Conservation (phyloP, 1,284 basidiomycete species). For the Irpex rosettiformis region DNA sequence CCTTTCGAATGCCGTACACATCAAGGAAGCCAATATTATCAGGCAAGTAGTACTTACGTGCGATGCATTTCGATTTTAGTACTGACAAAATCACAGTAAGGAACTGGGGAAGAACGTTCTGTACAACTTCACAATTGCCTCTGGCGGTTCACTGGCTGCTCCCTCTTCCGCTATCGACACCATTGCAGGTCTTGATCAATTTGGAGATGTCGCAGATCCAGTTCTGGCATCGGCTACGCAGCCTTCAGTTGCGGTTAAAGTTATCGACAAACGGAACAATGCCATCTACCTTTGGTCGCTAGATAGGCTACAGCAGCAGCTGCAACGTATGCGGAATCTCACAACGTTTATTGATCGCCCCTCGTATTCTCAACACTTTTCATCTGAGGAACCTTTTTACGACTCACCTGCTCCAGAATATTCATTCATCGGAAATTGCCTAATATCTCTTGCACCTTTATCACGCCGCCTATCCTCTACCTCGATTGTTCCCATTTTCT, state of each 20-base stretch:
- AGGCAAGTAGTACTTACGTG: conserved; percentile 48
- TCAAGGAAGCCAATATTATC: conserved; percentile 95
- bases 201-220: conserved; percentile 89
- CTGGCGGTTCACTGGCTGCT: conserved; percentile 77
- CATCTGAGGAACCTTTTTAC: conserved; percentile 90
- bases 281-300: conserved; percentile 92
- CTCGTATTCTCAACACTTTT: conserved; percentile 91
- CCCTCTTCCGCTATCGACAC: conserved; percentile 84
- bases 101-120: conserved; percentile 83
- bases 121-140: conserved; percentile 90
- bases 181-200: conserved; percentile 85
- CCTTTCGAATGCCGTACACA: conserved; percentile 78
- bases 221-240: conserved; percentile 68
- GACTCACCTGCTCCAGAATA: conserved; percentile 81
- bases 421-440: conserved; percentile 88
- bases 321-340: conserved; percentile 92
- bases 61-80: conserved; percentile 4
- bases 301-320: conserved; percentile 82
- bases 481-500: conserved; percentile 82
- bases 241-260: conserved; percentile 87
- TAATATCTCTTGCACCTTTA: conserved; percentile 81
- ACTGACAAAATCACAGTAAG: conserved; percentile 46
- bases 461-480: conserved; percentile 75
- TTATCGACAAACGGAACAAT: conserved; percentile 83
- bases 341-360: conserved; percentile 92